phyloP scores from a whole-genome alignment of 2,329 filamentous ascomycete genomes.

The Fusarium sp. region DNA sequence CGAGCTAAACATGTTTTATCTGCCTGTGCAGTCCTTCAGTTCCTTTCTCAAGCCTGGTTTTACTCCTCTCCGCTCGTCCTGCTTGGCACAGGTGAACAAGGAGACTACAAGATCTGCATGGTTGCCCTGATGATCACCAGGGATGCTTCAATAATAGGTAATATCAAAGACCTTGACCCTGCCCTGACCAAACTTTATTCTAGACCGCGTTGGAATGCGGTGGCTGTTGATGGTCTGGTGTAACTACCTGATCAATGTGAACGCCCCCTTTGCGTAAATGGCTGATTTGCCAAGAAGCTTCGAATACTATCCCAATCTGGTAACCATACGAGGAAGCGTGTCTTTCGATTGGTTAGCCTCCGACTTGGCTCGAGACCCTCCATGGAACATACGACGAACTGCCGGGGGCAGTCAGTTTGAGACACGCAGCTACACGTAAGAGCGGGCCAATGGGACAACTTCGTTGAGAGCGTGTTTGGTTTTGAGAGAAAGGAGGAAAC shows the following conservation, averaged over 20 bases:
- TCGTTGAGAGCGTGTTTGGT: background rate
- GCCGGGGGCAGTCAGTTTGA: background rate
- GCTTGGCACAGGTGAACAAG: background rate
- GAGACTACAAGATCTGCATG: background rate
- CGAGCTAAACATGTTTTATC: background rate
- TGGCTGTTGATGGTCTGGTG: background rate
- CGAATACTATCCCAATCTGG: background rate
- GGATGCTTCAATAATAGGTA: background rate
- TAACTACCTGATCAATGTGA: background rate
- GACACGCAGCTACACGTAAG: background rate
- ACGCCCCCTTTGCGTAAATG: background rate
- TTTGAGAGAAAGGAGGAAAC: background rate
- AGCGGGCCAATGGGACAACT: background rate
- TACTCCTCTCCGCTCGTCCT: background rate
- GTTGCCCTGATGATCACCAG: background rate
- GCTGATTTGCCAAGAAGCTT: background rate
- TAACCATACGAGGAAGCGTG: background rate
- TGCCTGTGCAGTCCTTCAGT: background rate
- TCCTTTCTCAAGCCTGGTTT: background rate
- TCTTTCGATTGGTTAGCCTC: background rate
- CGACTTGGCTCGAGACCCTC: background rate
- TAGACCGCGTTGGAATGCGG: background rate
- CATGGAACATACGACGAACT: background rate
- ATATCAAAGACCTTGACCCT: background rate
- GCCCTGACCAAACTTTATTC: background rate